These are phyloP conservation scores for Chloris gayana DNA, from an alignment of 176 grass and related monocot species.

Conservation along the genomic window DNA sequence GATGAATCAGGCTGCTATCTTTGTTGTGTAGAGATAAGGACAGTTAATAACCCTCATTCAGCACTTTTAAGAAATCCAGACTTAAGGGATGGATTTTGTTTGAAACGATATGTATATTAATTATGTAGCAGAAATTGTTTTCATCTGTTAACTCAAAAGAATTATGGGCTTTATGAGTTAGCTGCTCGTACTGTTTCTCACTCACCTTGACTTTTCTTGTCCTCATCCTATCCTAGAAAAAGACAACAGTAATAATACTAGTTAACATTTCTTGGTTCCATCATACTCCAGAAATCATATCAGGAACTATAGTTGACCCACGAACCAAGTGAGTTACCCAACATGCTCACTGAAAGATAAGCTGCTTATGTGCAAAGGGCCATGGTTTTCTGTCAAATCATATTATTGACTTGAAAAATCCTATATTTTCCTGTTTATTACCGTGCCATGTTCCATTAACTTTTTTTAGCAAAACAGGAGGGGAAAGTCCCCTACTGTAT, in stretches of 20 bases:
- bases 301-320: background rate
- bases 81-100: background rate
- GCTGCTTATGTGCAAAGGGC: background rate
- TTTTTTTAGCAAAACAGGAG: too few relatives aligned
- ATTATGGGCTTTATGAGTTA: background rate
- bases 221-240: background rate
- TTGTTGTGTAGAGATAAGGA: too few relatives aligned
- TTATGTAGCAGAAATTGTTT: background rate
- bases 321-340: background rate
- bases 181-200: background rate
- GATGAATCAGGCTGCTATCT: too few relatives aligned
- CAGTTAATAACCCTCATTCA: background rate
- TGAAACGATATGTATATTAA: background rate
- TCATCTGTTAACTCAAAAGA: conserved; percentile 7
- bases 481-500: too few relatives aligned
- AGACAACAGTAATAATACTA: background rate
- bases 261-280: background rate
- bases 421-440: background rate
- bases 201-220: background rate
- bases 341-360: background rate
- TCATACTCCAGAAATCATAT: background rate
- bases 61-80: conserved; percentile 5
- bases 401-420: background rate
- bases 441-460: background rate
- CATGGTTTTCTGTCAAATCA: too few relatives aligned